Conservation (phyloP, 2,329 filamentous ascomycete species). For the Emmonsia crescens region DNA sequence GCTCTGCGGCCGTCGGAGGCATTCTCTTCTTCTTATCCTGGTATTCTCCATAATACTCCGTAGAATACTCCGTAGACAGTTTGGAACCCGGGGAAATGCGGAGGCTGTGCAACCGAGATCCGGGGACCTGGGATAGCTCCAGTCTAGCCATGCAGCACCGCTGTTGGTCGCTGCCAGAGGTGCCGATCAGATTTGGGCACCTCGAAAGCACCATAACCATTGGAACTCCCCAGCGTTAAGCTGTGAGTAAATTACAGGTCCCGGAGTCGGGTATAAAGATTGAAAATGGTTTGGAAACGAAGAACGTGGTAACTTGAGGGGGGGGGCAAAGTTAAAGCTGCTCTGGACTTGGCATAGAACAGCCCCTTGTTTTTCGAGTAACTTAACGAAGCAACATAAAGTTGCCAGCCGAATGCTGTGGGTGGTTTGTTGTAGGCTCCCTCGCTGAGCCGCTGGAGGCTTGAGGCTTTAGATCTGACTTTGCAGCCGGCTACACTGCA, state of each 20-base stretch:
- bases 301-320: neutral
- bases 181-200: neutral
- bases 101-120: neutral
- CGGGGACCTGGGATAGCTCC: neutral
- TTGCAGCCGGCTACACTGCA: neutral
- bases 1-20: neutral
- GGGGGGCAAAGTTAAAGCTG: neutral
- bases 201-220: neutral
- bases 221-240: neutral
- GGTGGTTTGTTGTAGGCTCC: neutral
- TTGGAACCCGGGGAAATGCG: neutral
- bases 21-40: neutral
- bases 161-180: neutral
- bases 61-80: neutral
- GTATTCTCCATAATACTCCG: neutral
- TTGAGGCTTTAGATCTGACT: neutral
- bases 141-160: neutral
- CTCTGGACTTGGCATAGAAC: neutral
- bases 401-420: neutral
- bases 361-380: neutral
- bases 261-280: neutral
- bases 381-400: neutral
- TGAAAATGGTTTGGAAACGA: neutral
- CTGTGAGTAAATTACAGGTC: neutral
- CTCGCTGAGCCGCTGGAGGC: no score